phyloP scores from a whole-genome alignment of 805 yeast species.

The Saccharomycopsis selenospora region DNA sequence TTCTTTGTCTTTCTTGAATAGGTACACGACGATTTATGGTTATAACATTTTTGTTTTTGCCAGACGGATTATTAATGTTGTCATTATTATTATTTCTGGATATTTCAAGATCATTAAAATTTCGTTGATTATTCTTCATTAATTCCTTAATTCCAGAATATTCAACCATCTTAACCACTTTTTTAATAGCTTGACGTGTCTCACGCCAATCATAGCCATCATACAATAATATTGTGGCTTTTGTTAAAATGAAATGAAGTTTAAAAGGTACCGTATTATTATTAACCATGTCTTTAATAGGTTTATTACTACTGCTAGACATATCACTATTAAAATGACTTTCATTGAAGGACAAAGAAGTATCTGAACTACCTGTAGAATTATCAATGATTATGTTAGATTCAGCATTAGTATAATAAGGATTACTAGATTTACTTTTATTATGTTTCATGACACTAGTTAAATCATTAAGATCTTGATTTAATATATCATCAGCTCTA shows the following conservation, averaged over 20 bases:
- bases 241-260: slow-evolving; percentile 30
- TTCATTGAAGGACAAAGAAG: neutral
- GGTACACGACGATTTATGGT: neutral
- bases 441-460: slow-evolving; percentile 22
- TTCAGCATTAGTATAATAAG: slow-evolving; percentile 2
- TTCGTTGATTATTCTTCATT: neutral
- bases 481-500: slow-evolving; percentile 24
- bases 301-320: neutral
- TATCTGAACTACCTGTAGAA: neutral
- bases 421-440: slow-evolving; percentile 15
- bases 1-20: slow-evolving; percentile 4
- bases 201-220: slow-evolving; percentile 94
- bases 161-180: slow-evolving; percentile 60
- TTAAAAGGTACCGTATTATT: slow-evolving; percentile 26
- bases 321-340: neutral
- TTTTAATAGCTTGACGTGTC: slow-evolving; percentile 59
- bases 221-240: slow-evolving; percentile 43
- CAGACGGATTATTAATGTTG: neutral
- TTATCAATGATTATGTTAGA: neutral
- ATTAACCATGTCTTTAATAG: no score
- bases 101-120: neutral
- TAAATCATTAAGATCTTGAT: slow-evolving; percentile 28
- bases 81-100: neutral
- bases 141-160: slow-evolving; percentile 30
- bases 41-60: neutral